phyloP scores from a whole-genome alignment of 2,329 filamentous ascomycete genomes.

The Epichloe brachyelytri region DNA sequence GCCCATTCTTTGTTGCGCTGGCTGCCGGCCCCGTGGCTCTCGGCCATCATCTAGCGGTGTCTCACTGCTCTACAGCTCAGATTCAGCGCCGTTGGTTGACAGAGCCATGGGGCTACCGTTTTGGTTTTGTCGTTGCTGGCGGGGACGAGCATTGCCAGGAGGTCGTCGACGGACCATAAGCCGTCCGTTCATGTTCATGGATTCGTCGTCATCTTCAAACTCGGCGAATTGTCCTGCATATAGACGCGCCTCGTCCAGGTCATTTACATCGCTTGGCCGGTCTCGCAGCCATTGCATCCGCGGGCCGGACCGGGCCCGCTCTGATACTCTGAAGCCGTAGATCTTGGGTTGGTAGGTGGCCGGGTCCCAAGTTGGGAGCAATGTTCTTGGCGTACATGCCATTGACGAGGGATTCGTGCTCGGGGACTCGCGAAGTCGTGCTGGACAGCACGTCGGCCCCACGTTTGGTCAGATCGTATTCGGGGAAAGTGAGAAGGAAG shows the following conservation, averaged over 20 bases:
- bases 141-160: slow-evolving; percentile 27
- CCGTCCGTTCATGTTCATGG: slow-evolving; percentile 30
- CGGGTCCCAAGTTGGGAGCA: slow-evolving; percentile 69
- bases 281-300: slow-evolving; percentile 94
- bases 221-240: slow-evolving; percentile 41
- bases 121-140: slow-evolving; percentile 31
- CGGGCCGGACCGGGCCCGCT: slow-evolving; percentile 77
- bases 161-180: slow-evolving; percentile 30
- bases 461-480: slow-evolving; percentile 74
- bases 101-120: slow-evolving; percentile 45
- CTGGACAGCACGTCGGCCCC: slow-evolving; percentile 44
- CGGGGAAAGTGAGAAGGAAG: slow-evolving; percentile 97
- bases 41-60: not conserved
- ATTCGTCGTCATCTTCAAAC: slow-evolving; percentile 46
- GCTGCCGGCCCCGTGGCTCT: not conserved
- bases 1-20: not conserved
- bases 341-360: slow-evolving; percentile 91
- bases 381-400: slow-evolving; percentile 80
- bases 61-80: slow-evolving; percentile 31
- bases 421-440: slow-evolving; percentile 20
- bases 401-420: slow-evolving; percentile 53
- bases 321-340: slow-evolving; percentile 91
- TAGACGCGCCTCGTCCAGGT: slow-evolving; percentile 66
- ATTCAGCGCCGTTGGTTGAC: slow-evolving; percentile 44
- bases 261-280: slow-evolving; percentile 65